Conservation (phyloP, 176 grass and related monocot species). For the Pontederia crassipes region DNA sequence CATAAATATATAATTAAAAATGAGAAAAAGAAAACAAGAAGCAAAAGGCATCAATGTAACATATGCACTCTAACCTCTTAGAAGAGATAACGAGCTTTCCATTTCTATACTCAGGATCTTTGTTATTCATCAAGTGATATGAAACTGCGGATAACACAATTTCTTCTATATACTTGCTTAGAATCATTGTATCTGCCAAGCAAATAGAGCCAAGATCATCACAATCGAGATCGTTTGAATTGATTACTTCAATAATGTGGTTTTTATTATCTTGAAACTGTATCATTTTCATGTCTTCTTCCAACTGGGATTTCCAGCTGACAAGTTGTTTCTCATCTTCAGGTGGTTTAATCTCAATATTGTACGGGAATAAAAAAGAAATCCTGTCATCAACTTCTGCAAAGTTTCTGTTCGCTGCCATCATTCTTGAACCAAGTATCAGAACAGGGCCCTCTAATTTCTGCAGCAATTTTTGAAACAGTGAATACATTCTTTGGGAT, state of each 20-base stretch:
- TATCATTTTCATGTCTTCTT: slow-evolving; percentile 92
- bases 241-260: slow-evolving; percentile 65
- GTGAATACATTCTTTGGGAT: slow-evolving; percentile 71
- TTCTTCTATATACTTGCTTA: slow-evolving; percentile 64
- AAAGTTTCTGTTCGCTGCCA: slow-evolving; percentile 36
- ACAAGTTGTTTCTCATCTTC: slow-evolving; percentile 60
- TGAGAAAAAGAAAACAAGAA: slow-evolving; percentile 8
- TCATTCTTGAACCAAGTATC: slow-evolving; percentile 59
- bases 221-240: slow-evolving; percentile 75
- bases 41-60: neutral
- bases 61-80: slow-evolving; percentile 38
- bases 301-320: slow-evolving; percentile 77
- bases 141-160: slow-evolving; percentile 75
- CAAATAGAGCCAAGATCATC: slow-evolving; percentile 69
- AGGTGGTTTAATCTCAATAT: slow-evolving; percentile 62
- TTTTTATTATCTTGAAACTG: slow-evolving; percentile 76
- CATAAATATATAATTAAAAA: slow-evolving; percentile 20
- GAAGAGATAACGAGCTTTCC: slow-evolving; percentile 66
- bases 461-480: slow-evolving; percentile 72
- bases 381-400: slow-evolving; percentile 51
- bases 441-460: slow-evolving; percentile 56
- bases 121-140: slow-evolving; percentile 80
- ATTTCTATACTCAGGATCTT: slow-evolving; percentile 59
- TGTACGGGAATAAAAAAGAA: slow-evolving; percentile 50
- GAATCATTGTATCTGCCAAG: slow-evolving; percentile 52